Evolutionary conservation across 192 early-diverging fungal genomes (phyloP).

Genomic region (Coemansia sp.): DNA sequence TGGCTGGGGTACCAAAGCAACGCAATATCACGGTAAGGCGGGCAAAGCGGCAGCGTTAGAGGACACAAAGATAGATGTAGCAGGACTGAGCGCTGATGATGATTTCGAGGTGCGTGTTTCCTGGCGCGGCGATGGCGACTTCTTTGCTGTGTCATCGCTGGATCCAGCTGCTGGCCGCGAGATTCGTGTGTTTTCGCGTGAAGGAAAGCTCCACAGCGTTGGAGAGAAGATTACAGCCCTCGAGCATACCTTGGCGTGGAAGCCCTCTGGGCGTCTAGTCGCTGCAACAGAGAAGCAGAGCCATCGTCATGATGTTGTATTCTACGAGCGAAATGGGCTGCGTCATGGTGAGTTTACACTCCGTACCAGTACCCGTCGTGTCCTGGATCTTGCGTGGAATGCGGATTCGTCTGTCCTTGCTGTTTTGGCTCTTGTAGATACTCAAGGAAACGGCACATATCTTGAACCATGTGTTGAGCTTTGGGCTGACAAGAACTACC

Average conservation of each 20-base stretch:
- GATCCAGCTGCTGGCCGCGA: constrained; percentile 48
- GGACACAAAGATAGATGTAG: constrained; percentile 40
- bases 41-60: constrained; percentile 72
- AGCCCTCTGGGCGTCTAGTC: constrained; percentile 82
- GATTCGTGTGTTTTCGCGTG: constrained; percentile 78
- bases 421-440: constrained; percentile 54
- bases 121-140: constrained; percentile 90
- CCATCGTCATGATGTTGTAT: constrained; percentile 83
- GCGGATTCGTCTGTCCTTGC: constrained; percentile 86
- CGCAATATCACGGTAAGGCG: constrained; percentile 92
- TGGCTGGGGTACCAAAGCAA: constrained; percentile 98
- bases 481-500: constrained; percentile 93
- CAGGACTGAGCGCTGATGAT: constrained; percentile 59
- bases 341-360: constrained; percentile 91
- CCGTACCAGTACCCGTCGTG: constrained; percentile 48
- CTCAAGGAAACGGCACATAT: constrained; percentile 9
- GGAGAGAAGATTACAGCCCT: constrained; percentile 75
- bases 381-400: constrained; percentile 66
- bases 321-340: constrained; percentile 93
- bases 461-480: constrained; percentile 66
- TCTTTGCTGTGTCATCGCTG: constrained; percentile 74
- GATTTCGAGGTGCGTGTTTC: constrained; percentile 71
- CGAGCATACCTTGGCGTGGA: constrained; percentile 78
- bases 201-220: constrained; percentile 78
- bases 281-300: constrained; percentile 73